phyloP scores from a whole-genome alignment of 2,329 filamentous ascomycete species.

The Paecilomyces variotii region DNA sequence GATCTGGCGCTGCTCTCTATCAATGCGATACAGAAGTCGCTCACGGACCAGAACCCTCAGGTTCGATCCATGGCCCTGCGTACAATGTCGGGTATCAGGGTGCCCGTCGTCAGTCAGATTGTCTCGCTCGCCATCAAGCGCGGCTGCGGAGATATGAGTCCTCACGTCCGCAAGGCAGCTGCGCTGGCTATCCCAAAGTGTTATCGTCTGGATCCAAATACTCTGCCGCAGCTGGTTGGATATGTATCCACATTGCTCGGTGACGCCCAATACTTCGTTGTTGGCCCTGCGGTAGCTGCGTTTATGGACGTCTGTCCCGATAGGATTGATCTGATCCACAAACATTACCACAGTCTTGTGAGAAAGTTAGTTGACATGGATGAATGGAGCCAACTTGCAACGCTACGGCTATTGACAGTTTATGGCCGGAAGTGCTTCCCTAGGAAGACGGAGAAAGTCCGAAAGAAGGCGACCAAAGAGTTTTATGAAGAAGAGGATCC shows the following conservation, averaged over 20 bases:
- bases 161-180: constrained; percentile 84
- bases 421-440: constrained; percentile 90
- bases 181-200: constrained; percentile 94
- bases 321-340: constrained; percentile 78
- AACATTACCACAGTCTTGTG: constrained; percentile 76
- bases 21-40: constrained; percentile 97
- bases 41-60: constrained; percentile 85
- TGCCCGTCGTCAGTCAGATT: constrained; percentile 96
- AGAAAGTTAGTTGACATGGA: constrained; percentile 97
- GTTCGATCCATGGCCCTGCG: constrained; percentile 85
- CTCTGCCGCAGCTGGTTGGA: constrained; percentile 75
- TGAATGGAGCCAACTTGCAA: constrained; percentile 90
- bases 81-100: constrained; percentile 95
- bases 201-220: constrained; percentile 79
- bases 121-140: constrained; percentile 94
- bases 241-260: constrained; percentile 70
- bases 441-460: constrained; percentile 51
- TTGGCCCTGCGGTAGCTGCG: constrained; percentile 81
- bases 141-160: constrained; percentile 87
- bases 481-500: constrained; percentile 70
- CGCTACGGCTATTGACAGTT: constrained; percentile 68
- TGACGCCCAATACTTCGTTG: constrained; percentile 95
- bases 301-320: constrained; percentile 87
- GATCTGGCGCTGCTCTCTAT: constrained; percentile 93
- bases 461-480: constrained; percentile 53